phyloP scores from a whole-genome alignment of 768 basidiomycete genomes.

The Phaffia tasmanica region DNA sequence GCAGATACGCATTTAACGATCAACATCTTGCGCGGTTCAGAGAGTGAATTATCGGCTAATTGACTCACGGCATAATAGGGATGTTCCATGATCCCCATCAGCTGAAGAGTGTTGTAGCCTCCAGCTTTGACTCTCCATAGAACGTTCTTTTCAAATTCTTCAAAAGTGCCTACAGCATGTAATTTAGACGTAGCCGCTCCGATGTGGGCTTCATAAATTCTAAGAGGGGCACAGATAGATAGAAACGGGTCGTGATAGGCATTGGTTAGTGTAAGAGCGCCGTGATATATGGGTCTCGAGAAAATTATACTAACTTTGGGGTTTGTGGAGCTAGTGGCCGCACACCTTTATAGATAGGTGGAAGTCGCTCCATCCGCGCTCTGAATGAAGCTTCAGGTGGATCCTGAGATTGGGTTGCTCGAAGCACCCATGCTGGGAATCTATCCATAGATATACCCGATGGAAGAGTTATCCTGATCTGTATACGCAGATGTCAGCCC shows the following conservation, averaged over 20 bases:
- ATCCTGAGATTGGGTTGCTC: constrained; percentile 15
- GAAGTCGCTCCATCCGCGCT: constrained; percentile 17
- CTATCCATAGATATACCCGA: constrained; percentile 14
- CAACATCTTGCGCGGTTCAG: too few species aligned
- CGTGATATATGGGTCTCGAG: neutral
- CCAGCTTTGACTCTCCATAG: constrained; percentile 20
- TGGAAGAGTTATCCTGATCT: constrained; percentile 8
- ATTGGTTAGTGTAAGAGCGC: neutral
- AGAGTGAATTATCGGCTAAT: neutral
- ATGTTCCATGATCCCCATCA: constrained; percentile 26
- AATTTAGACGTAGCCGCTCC: constrained; percentile 14
- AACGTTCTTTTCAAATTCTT: constrained; percentile 21
- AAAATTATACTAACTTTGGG: constrained; percentile 11
- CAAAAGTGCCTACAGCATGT: constrained; percentile 19
- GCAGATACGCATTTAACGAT: neutral
- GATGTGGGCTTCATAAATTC: constrained; percentile 27
- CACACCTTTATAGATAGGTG: constrained; percentile 3
- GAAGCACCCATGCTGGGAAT: constrained; percentile 23
- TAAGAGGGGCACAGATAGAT: neutral
- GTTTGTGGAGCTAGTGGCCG: constrained; percentile 7
- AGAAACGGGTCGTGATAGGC: too few species aligned
- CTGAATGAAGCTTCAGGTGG: constrained; percentile 14
- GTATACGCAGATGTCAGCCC: neutral
- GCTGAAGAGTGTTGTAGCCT: constrained; percentile 25
- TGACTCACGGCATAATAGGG: constrained; percentile 20